Base-by-base conservation (phyloP, 2,329 filamentous ascomycete species). In the Fusarium nodosum region DNA sequence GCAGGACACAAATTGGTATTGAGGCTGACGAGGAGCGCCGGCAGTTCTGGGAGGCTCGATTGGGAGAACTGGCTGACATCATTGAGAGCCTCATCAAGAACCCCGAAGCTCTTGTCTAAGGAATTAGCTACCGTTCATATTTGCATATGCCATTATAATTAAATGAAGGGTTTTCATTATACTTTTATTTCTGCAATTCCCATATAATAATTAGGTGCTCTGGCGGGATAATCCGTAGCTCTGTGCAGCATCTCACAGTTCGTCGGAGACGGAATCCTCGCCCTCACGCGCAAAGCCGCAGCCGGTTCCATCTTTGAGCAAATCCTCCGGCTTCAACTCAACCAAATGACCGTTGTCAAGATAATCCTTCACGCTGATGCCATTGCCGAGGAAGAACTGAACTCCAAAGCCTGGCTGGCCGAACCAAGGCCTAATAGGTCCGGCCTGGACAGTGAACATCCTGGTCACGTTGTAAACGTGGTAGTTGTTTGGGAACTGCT, bases 1-100 rank as follows among this genome's bases (percentile, higher is more conserved):
- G 69, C 3, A 66, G 64, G 38, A 75, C 70, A 2, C 67, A 67
- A 30, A 68, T 75, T 24, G 74, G 74, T 8, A 75, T 75, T 41
- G 74, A 75, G 34, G 74, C 74, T 15, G 74, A 75, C 11, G 74
- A 72, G 20, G 74, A 75, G 38, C 72, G 74, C 1, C 61, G 62
- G 8, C 67, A 68, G 3, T 75, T 75, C 38, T 75, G 74, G 74
- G 74, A 74, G 50, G 72, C 72, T 7, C 66, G 59, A 24, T 24
- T 75, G 26, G 60, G 70, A 9, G 74, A 75, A 42, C 22, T 75
- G 46, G 72, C 60, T 7, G 16, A 7, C 1, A 48, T 63, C 9
- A 53, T 76, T 6, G 74, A 75, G 36, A 36, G 44, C 8, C 73
- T 75, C 38, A 54, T 61, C 1, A 58, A 60, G 31, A 66, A 42